Base-by-base conservation (phyloP, 345 rosid species). In the Triadica sebifera region DNA sequence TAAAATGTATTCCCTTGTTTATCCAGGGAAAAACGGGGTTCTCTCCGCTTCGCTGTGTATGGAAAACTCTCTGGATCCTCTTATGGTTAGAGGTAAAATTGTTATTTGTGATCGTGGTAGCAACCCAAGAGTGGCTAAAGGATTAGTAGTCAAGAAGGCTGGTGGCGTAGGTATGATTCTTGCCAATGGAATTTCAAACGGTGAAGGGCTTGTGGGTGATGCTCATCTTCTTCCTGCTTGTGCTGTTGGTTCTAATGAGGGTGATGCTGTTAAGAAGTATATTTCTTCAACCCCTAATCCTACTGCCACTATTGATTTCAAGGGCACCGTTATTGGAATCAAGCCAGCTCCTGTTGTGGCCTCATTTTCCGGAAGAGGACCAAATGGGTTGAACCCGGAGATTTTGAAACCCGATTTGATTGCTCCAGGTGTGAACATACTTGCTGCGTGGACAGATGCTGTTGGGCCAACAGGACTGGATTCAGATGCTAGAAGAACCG, bases 81-180 rank as follows among this genome's bases (percentile, higher is more conserved):
- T 39, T 25, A 52, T 68, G 15, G 91, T 91, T 65, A 84, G 74
- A 72, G 96, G 96, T 12, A 93, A 90, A 80, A 91, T 91, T 8
- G 93, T 91, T 4, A 84, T 93, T 20, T 91, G 97, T 0, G 96
- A 91, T 46, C 78, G 97, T 0, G 96, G 94, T 46, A 90, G 97
- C 47, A 91, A 90, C 50, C 81, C 97, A 0, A 76, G 95, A 37
- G 97, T 89, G 19, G 90, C 93, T 3, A 91, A 93, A 62, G 97
- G 98, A 2, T 70, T 93, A 39, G 97, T 89, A 11, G 98, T 93
- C 55, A 91, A 86, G 81, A 86, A 90, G 71, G 97, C 94, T 0
- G 94, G 98, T 0, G 97, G 98, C 2, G 83, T 90, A 0, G 98
- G 93, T 19, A 93, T 93, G 97, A 83, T 93, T 47, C 88, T 93